phyloP scores from a whole-genome alignment of 495 filamentous ascomycete genomes.

The Neurospora sublineolata region DNA sequence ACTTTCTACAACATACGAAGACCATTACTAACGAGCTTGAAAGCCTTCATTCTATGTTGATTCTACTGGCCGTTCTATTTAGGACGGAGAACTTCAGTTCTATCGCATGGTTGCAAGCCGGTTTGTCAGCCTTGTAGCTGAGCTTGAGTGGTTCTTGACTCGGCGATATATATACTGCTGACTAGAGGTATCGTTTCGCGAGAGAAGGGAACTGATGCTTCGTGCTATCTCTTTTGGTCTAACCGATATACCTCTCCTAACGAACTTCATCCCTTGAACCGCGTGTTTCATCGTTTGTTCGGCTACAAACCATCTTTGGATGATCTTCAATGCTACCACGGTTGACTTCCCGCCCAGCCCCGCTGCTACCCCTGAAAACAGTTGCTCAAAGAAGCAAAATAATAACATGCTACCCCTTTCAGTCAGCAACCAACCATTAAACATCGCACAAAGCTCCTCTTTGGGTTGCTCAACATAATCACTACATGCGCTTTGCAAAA shows the following conservation, averaged over 20 bases:
- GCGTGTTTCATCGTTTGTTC: not conserved
- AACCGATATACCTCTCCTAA: not conserved
- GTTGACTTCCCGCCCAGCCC: not conserved
- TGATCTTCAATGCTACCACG: not conserved
- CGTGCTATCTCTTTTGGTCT: not conserved
- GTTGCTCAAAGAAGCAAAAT: not conserved
- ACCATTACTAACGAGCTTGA: not conserved
- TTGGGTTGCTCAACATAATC: not conserved
- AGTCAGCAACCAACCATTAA: not conserved
- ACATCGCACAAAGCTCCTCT: not conserved
- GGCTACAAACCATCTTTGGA: not conserved
- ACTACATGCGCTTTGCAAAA: not conserved
- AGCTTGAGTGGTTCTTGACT: not conserved
- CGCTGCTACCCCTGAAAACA: not conserved
- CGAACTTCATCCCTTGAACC: not conserved
- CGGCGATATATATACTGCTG: not conserved
- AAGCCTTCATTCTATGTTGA: not conserved
- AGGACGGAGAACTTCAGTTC: not conserved
- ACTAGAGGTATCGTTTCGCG: not conserved
- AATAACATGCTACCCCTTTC: not conserved
- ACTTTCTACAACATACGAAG: too few relatives aligned
- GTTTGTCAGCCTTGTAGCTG: not conserved
- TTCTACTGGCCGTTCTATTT: not conserved
- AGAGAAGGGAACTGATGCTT: not conserved
- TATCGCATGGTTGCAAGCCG: not conserved